A percentile compares a stretch with the other conserved stretches of the same genome.
Evolutionary conservation across 1,139 yeast species (phyloP).

Genomic region (Lodderomyces elongisporus): DNA sequence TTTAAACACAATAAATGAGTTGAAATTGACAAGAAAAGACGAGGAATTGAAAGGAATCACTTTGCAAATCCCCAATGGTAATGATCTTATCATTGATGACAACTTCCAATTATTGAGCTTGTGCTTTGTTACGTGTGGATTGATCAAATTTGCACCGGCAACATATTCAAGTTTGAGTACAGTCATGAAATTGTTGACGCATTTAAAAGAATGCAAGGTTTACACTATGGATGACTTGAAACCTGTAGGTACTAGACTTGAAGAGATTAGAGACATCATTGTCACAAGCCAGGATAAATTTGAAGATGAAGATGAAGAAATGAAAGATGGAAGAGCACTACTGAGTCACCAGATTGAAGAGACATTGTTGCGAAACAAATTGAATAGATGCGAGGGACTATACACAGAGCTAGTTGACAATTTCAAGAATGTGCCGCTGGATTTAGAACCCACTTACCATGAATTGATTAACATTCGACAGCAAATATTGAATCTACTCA

Average conservation of each 20-base stretch:
- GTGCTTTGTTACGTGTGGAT: conserved; percentile 86
- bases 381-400: conserved; percentile 52
- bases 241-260: conserved; percentile 68
- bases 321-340: conserved; percentile 9
- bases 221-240: conserved; percentile 78
- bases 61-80: conserved; percentile 36
- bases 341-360: conserved; percentile 47
- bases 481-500: conserved; percentile 29
- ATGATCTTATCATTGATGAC: conserved; percentile 78
- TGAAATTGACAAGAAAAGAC: conserved; percentile 45
- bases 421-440: conserved; percentile 53
- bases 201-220: conserved; percentile 72
- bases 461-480: conserved; percentile 37
- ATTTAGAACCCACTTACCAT: conserved; percentile 48
- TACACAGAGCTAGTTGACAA: conserved; percentile 48
- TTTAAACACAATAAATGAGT: conserved; percentile 44
- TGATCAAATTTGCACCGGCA: conserved; percentile 86
- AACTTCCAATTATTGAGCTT: conserved; percentile 81
- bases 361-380: conserved; percentile 53
- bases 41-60: conserved; percentile 44
- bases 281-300: conserved; percentile 36
- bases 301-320: conserved; percentile 21
- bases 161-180: conserved; percentile 86
- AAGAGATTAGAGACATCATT: conserved; percentile 62
- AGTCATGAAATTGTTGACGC: conserved; percentile 75